Evolutionary conservation across 1,139 yeast species (phyloP), one percentile per base, ranked within the genome.

Genomic region (Zygotorulaspora mrakii): DNA sequence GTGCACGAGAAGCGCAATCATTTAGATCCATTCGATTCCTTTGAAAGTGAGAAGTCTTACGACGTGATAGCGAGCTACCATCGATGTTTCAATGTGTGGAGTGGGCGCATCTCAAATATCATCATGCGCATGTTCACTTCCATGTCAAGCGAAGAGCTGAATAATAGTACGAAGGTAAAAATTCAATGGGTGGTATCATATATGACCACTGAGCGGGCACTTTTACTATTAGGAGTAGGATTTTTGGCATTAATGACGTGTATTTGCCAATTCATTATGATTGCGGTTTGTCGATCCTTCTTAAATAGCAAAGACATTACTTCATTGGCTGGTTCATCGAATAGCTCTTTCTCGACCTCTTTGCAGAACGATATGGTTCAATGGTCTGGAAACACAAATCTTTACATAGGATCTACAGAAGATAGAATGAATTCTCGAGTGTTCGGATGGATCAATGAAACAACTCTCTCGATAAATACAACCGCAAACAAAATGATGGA

Each of bases 361-460:
- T 28, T 45, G 9, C 37, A 45, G 16, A 38, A 39, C 7, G 57
- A 47, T 22, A 37, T 58, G 25, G 33, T 41, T 0, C 46, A 50
- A 3, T 82, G 89, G 89, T 63, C 74, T 0, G 58, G 62, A 29
- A 63, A 69, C 16, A 74, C 84, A 0, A 82, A 82, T 50, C 41
- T 40, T 1, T 73, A 72, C 39, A 62, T 82, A 9, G 47, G 53
- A 8, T 43, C 52, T 1, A 67, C 73, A 7, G 76, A 85, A 55
- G 37, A 47, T 1, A 57, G 59, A 3, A 61, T 88, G 26, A 89
- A 89, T 59, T 62, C 70, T 4, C 76, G 81, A 30, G 50, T 87
- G 13, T 77, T 89, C 47, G 86, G 87, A 0, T 75, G 83, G 75
- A 71, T 85, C 0, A 68, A 69, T 40, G 68, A 69, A 2, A 72